Evolutionary conservation across 148 eudicot genomes (phyloP), one percentile per base, ranked within the genome.

Genomic region (Rhododendron ferrugineum): DNA sequence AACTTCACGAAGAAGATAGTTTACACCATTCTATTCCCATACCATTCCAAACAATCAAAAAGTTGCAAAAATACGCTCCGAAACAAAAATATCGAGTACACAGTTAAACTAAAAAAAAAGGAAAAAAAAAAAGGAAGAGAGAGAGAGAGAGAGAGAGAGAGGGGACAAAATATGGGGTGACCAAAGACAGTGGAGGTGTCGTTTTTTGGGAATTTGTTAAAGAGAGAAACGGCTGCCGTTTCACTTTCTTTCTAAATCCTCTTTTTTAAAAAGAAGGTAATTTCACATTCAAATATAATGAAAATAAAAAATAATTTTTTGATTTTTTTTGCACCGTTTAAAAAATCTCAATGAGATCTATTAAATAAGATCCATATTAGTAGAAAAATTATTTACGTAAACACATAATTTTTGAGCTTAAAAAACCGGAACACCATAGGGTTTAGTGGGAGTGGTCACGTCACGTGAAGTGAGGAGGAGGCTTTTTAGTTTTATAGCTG

Each of bases 1-100:
- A 30, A 80, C 70, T 84, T 78, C 74, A 60, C 28, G 34, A 22
- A 78, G 15, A 84, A 77, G 70, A 84, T 34, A 78, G 15, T 23
- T 40, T 4, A 20, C 58, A 50, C 26, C 76, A 32, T 74, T 82
- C 72, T 44, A 82, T 40, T 73, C 42, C 22, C 40, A 34, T 28
- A 70, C 34, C 42, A 16, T 36, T 72, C 77, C 18, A 68, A 32
- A 36, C 78, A 16, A 28, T 11, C 44, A 73, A 9, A 73, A 73
- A 73, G 37, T 32, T 36, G 8, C 37, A 73, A 3, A 9, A 32
- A 46, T 46, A 9, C 49, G 49, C 49, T 46, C 49, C 49, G 49
- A 0, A 1, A 46, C 49, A 46, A 46, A 46, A 46, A 11, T 9
- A 46, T 40, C 9, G 1, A 46, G 49, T 46, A 46, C 49, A n/a